Conservation (phyloP, 2,329 filamentous ascomycete genomes). For the Ophiocordyceps camponoti-leonardi region DNA sequence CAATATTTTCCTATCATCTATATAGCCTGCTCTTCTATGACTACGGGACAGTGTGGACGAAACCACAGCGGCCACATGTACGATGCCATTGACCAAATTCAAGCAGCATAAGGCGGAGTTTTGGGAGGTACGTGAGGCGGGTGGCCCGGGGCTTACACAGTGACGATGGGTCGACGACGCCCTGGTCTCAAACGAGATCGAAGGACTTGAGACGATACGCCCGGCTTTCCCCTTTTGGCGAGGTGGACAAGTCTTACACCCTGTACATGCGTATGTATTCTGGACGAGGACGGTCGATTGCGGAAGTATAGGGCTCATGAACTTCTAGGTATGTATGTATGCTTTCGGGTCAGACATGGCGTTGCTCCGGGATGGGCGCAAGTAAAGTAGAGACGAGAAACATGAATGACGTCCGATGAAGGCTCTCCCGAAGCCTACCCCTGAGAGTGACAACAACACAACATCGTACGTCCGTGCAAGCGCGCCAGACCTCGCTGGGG, state of each 20-base stretch:
- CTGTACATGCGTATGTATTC: neutral
- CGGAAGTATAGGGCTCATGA: neutral
- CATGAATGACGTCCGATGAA: neutral
- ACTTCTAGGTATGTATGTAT: neutral
- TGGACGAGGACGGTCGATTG: neutral
- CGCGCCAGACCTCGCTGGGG: neutral
- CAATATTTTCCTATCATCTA: conserved; percentile 5
- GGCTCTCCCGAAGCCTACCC: neutral
- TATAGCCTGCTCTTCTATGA: conserved; percentile 5
- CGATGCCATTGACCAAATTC: conserved; percentile 9
- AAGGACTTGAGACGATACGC: neutral
- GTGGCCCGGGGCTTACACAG: conserved; percentile 5
- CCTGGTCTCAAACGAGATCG: neutral
- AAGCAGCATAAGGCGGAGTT: conserved; percentile 21
- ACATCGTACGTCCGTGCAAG: too few species aligned
- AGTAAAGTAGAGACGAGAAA: neutral
- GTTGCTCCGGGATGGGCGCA: neutral
- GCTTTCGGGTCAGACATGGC: neutral
- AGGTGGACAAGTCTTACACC: neutral
- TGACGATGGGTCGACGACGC: conserved; percentile 1
- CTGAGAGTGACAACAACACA: neutral
- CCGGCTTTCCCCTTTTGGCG: neutral
- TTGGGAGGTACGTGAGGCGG: conserved; percentile 6
- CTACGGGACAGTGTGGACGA: conserved; percentile 1
- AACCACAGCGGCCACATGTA: conserved; percentile 4